A percentile compares a stretch with the other conserved stretches of the same genome.
These are phyloP conservation scores for Xylariaceae sp. DNA, from an alignment of 2,329 filamentous ascomycete species.

Conservation along the genomic window DNA sequence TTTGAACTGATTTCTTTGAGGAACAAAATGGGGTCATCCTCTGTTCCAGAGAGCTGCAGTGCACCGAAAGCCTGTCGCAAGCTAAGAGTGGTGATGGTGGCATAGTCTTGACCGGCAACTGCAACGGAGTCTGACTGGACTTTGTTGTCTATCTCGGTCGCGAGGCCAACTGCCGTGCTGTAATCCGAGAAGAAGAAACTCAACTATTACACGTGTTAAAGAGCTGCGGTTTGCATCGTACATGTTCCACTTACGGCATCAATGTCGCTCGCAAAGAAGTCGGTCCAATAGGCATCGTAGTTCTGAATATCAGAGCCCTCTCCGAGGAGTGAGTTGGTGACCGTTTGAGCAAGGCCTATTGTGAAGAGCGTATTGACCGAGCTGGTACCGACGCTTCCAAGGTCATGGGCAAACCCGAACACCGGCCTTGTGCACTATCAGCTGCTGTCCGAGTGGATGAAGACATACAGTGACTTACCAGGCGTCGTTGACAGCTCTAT, in stretches of 20 bases:
- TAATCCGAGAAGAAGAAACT: constrained; percentile 77
- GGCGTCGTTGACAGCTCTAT: constrained; percentile 64
- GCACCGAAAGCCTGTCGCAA: constrained; percentile 81
- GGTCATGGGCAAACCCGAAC: constrained; percentile 70
- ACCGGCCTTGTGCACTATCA: constrained; percentile 56
- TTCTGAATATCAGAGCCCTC: constrained; percentile 56
- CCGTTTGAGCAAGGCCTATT: constrained; percentile 72
- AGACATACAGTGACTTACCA: constrained; percentile 35
- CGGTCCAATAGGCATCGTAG: constrained; percentile 75
- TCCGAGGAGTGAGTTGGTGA: constrained; percentile 73
- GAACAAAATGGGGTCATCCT: constrained; percentile 70
- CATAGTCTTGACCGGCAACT: constrained; percentile 70
- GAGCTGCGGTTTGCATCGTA: neutral
- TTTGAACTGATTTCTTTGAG: constrained; percentile 88
- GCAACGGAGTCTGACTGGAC: constrained; percentile 64
- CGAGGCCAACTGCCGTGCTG: constrained; percentile 52
- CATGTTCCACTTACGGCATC: constrained; percentile 46
- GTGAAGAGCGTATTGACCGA: constrained; percentile 62
- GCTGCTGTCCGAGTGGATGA: constrained; percentile 1
- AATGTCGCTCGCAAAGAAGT: constrained; percentile 62
- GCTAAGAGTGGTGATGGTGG: constrained; percentile 71
- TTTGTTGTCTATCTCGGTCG: constrained; percentile 65
- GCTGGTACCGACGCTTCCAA: constrained; percentile 43
- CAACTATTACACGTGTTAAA: constrained; percentile 38
- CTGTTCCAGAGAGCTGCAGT: constrained; percentile 69